phyloP scores from a whole-genome alignment of 805 yeast species.

The Monosporozyma aerobia region DNA sequence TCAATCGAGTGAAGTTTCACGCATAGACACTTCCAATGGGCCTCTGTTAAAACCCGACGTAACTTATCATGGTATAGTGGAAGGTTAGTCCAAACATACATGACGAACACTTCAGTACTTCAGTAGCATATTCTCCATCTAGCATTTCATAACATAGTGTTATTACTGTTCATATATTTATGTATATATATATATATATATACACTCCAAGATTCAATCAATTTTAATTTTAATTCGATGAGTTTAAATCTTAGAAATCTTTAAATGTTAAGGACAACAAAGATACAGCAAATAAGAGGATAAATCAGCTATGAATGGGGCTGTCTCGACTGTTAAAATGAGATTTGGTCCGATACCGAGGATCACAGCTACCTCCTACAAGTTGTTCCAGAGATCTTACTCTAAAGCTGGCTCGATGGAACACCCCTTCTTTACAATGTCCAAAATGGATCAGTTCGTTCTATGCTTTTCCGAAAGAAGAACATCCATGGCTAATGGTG shows the following conservation, averaged over 20 bases:
- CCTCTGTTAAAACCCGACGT: not conserved
- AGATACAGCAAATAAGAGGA: not conserved
- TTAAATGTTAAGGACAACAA: not conserved
- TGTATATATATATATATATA: not conserved
- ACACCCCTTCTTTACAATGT: slow-evolving; percentile 24
- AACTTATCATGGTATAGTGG: not conserved
- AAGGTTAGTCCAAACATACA: not conserved
- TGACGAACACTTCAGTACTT: not conserved
- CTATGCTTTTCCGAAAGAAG: slow-evolving; percentile 15
- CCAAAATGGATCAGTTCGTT: slow-evolving; percentile 15
- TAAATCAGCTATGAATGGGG: not conserved
- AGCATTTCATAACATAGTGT: not conserved
- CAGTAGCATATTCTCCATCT: not conserved
- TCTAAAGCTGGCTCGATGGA: slow-evolving; percentile 7
- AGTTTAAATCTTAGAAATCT: not conserved
- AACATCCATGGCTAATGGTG: slow-evolving; percentile 16
- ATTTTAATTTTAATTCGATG: not conserved
- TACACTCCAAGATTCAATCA: not conserved
- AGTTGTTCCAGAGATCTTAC: slow-evolving; percentile 2
- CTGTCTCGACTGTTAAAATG: not conserved
- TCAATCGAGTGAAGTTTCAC: not conserved
- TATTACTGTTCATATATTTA: not conserved
- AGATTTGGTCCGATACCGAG: not conserved
- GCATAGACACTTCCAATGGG: not conserved
- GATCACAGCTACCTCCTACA: not conserved